Percentiles rank a stretch among this genome's conserved stretches.
Evolutionary conservation across 2,329 filamentous ascomycete species (phyloP).

Genomic region (Pseudocercospora eumusae): DNA sequence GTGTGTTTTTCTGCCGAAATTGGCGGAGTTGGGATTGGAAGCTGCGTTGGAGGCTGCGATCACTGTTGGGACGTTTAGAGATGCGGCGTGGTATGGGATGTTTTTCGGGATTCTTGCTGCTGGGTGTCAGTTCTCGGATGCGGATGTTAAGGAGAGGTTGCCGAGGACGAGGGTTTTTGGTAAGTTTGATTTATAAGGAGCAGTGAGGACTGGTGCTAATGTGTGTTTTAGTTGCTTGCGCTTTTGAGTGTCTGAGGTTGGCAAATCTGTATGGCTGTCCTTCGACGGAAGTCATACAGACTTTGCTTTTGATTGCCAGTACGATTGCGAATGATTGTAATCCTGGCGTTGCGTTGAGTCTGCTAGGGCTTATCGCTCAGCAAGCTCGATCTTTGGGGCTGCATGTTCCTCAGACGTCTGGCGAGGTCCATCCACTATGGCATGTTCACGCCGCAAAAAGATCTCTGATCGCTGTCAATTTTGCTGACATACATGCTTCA

Average conservation of each 20-base stretch:
- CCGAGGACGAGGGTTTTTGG: slow-evolving; percentile 15
- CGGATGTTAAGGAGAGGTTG: slow-evolving; percentile 2
- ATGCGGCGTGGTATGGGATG: slow-evolving; percentile 12
- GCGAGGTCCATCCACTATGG: background rate
- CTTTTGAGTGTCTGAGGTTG: slow-evolving; percentile 17
- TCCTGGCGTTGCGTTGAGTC: slow-evolving; percentile 14
- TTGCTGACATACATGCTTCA: background rate
- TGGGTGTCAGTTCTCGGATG: slow-evolving; percentile 15
- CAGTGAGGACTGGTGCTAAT: background rate
- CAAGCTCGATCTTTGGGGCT: background rate
- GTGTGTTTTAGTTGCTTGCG: slow-evolving; percentile 1
- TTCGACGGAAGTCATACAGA: slow-evolving; percentile 13
- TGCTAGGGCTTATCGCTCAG: slow-evolving; percentile 4
- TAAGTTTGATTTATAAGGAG: background rate
- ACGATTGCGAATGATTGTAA: slow-evolving; percentile 17
- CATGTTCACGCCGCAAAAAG: background rate
- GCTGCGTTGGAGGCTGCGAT: background rate
- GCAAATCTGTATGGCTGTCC: slow-evolving; percentile 17
- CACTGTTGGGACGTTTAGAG: slow-evolving; percentile 8
- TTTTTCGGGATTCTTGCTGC: slow-evolving; percentile 14
- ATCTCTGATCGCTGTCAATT: background rate
- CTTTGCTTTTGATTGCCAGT: slow-evolving; percentile 9
- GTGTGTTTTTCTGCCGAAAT: background rate
- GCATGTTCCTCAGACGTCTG: background rate
- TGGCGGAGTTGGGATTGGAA: background rate